Evolutionary conservation across 192 early-diverging fungal species (phyloP).

Genomic region (Gamsiella multidivaricata): DNA sequence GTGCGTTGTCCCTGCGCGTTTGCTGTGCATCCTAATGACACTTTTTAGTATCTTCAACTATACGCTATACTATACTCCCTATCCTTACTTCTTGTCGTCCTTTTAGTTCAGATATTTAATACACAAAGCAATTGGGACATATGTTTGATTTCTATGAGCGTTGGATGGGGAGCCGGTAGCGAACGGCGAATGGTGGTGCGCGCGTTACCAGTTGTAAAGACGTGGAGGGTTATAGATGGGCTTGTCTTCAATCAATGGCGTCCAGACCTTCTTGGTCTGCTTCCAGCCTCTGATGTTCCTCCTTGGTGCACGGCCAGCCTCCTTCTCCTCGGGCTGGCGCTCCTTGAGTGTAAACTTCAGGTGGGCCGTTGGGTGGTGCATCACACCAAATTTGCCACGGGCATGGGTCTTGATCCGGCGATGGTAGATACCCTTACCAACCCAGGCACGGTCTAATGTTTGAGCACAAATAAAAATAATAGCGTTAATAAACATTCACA

Average conservation of each 20-base stretch:
- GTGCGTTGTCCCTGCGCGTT: too few relatives aligned
- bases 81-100: too few relatives aligned
- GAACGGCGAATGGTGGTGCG: neutral
- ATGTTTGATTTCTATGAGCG: neutral
- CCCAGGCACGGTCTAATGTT: slow-evolving; percentile 75
- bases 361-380: slow-evolving; percentile 81
- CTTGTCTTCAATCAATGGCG: slow-evolving; percentile 73
- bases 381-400: slow-evolving; percentile 80
- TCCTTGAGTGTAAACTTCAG: slow-evolving; percentile 87
- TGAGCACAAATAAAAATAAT: too few relatives aligned
- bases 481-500: too few relatives aligned
- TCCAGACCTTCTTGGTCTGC: slow-evolving; percentile 76
- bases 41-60: too few relatives aligned
- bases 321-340: slow-evolving; percentile 46
- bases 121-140: neutral
- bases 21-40: too few relatives aligned
- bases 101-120: slow-evolving; percentile 12
- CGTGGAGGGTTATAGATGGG: slow-evolving; percentile 77
- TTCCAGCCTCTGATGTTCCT: slow-evolving; percentile 73
- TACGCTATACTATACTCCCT: too few relatives aligned
- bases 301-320: slow-evolving; percentile 47
- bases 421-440: slow-evolving; percentile 85
- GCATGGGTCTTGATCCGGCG: slow-evolving; percentile 83
- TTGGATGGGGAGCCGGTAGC: neutral
- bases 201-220: slow-evolving; percentile 80